Evolutionary conservation across 495 filamentous ascomycete genomes (phyloP).

Genomic region (Hypoxylon fuscum): DNA sequence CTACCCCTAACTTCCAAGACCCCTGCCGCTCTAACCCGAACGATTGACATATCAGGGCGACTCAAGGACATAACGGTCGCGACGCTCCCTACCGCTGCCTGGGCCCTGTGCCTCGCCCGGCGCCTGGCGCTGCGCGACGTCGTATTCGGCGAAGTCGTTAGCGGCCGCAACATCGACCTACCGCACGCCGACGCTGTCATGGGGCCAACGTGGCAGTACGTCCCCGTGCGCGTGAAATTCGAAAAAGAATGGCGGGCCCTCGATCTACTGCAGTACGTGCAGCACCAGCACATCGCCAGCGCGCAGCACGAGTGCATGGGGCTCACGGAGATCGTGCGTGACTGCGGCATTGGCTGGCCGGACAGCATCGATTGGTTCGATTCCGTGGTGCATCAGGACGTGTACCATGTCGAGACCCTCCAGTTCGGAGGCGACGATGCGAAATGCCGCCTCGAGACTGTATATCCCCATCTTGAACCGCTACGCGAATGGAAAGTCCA

Average conservation of each 20-base stretch:
- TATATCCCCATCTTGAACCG: slow-evolving; percentile 56
- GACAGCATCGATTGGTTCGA: slow-evolving; percentile 49
- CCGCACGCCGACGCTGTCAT: slow-evolving; percentile 55
- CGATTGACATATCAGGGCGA: slow-evolving; percentile 53
- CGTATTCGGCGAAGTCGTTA: slow-evolving; percentile 68
- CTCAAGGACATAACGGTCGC: slow-evolving; percentile 63
- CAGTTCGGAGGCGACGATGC: slow-evolving; percentile 39
- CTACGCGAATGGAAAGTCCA: slow-evolving; percentile 58
- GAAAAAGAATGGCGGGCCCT: slow-evolving; percentile 32
- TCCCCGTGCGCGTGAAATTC: slow-evolving; percentile 50
- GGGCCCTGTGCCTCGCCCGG: slow-evolving; percentile 67
- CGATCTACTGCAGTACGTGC: slow-evolving; percentile 47
- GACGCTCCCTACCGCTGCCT: slow-evolving; percentile 67
- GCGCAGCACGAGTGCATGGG: slow-evolving; percentile 50
- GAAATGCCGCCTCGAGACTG: slow-evolving; percentile 48
- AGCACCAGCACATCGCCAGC: slow-evolving; percentile 50
- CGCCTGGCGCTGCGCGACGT: slow-evolving; percentile 60
- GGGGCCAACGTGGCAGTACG: slow-evolving; percentile 56
- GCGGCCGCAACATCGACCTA: slow-evolving; percentile 65
- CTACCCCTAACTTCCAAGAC: slow-evolving; percentile 41
- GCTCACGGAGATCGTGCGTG: slow-evolving; percentile 44
- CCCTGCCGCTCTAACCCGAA: slow-evolving; percentile 50
- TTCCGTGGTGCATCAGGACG: slow-evolving; percentile 57
- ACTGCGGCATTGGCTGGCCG: slow-evolving; percentile 38
- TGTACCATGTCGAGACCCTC: slow-evolving; percentile 53